Base-by-base conservation (phyloP, 257 asterid genomes). In the Gentiana macrophylla region DNA sequence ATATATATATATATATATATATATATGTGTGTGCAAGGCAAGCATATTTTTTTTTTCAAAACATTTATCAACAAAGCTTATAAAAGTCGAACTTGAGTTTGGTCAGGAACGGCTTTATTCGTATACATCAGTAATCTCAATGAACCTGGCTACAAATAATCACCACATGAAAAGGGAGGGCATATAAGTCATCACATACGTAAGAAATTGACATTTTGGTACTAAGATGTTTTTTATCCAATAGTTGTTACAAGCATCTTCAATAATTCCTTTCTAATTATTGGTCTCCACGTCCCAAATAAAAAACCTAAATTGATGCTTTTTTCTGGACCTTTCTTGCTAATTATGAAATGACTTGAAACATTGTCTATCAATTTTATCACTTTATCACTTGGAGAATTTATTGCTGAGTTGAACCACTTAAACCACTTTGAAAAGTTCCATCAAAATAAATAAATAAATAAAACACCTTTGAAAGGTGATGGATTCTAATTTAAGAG, bases 401-500 rank as follows among this genome's bases (percentile, higher is more conserved):
- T 24, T 24, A 24, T 24, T 24, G 24, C 24, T 24, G 24, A 24
- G 24, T 35, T 49, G 33, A 12, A 38, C 41, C 41, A 61, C 59
- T 63, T 52, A 6, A 34, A 48, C 34, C 37, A 63, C 55, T 55
- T 37, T 5, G 4, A 10, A 15, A 24, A 24, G 24, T 24, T 24
- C 24, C 24, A 24, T 24, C 24, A 24, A 24, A 24, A 24, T 24
- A 24, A 24, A 24, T 24, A 24, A 24, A 24, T 24, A 0, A 24
- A 24, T 24, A 24, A 24, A 24, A 24, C 46, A 41, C 46, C 9
- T 41, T 4, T 7, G 8, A 36, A 62, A 46, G 60, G 49, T 15
- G 24, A 15, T 9, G n/a, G 70, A 74, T 74, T 82, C 79, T 60
- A 62, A 62, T 52, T 58, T 70, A 52, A 37, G 50, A 65, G 64